Base-by-base conservation (phyloP, 2,329 filamentous ascomycete genomes). In the Tolypocladium nubicola region DNA sequence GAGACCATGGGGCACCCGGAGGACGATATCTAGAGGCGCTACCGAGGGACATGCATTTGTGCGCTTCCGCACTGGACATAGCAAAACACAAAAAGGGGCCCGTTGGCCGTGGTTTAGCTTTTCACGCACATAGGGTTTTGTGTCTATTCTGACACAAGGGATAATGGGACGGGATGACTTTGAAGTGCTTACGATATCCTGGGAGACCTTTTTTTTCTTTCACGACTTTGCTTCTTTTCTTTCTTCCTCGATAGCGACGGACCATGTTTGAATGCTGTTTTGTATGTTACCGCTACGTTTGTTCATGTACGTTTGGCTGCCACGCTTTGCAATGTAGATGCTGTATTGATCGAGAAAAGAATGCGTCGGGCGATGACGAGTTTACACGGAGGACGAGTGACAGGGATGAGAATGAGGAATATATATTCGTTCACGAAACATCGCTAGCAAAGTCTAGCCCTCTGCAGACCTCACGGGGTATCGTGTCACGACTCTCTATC, bases 1-100 rank as follows among this genome's bases (percentile, higher is more conserved):
- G 71, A 73, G 58, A 60, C 63, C 55, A 68, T 70, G 66, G 60
- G 59, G 26, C 63, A 71, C 58, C 58, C 70, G 52, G 67, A 71
- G 59, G 66, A 67, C 14, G 67, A 68, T 16, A 67, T 71, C 58
- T 70, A 64, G 61, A 56, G 50, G 55, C 52, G 19, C 52, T 10
- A 19, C 10, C 23, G 11, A n/a, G 23, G 23, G 14, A 35, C 47
- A 14, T 21, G n/a, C 47, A 14, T 21, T 13, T 35, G 21, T 13
- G 19, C 30, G 8, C 47, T 37, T 50, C 10, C 30, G 47, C 19
- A 52, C 37, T 8, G 52, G 23, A 40, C 21, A 53, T 40, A 30
- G n/a, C 10, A 6, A 26, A 26, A n/a, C 30, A 23, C 2, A 14
- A 26, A 23, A 21, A n/a, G 8, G 0, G 16, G n/a, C n/a, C 9